Conservation (phyloP, 768 basidiomycete species). For the Tephrocybe sp. region DNA sequence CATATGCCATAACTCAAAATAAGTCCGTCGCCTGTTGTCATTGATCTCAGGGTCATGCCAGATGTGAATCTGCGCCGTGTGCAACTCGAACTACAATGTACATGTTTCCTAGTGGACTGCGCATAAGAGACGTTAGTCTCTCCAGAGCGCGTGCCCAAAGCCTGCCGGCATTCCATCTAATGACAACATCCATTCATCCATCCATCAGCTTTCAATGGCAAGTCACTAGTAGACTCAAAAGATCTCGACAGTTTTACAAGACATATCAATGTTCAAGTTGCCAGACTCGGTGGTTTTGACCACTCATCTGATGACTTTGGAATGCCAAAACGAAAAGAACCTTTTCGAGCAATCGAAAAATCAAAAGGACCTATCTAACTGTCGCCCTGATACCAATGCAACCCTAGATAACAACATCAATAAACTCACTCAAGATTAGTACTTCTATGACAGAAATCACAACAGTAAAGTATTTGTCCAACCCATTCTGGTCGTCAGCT, state of each 20-base stretch:
- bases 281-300: neutral
- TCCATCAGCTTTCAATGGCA: constrained; percentile 15
- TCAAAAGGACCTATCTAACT: neutral
- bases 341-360: constrained; percentile 10
- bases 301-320: neutral
- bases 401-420: constrained; percentile 15
- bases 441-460: constrained; percentile 20
- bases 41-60: constrained; percentile 32
- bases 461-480: constrained; percentile 12
- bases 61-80: constrained; percentile 17
- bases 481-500: constrained; percentile 20
- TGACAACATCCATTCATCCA: constrained; percentile 7
- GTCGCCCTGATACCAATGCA: constrained; percentile 5
- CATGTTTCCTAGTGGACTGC: neutral
- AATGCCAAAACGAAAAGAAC: constrained; percentile 7
- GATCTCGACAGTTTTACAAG: constrained; percentile 16
- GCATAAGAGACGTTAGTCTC: constrained; percentile 5
- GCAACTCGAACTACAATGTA: constrained; percentile 2
- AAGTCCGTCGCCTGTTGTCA: constrained; percentile 26
- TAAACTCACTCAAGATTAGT: constrained; percentile 10
- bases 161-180: constrained; percentile 16
- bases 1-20: constrained; percentile 16
- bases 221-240: neutral
- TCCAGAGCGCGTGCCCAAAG: neutral
- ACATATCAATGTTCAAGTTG: neutral